Conservation (phyloP, 2,329 filamentous ascomycete genomes). For the Botrytis galanthina region DNA sequence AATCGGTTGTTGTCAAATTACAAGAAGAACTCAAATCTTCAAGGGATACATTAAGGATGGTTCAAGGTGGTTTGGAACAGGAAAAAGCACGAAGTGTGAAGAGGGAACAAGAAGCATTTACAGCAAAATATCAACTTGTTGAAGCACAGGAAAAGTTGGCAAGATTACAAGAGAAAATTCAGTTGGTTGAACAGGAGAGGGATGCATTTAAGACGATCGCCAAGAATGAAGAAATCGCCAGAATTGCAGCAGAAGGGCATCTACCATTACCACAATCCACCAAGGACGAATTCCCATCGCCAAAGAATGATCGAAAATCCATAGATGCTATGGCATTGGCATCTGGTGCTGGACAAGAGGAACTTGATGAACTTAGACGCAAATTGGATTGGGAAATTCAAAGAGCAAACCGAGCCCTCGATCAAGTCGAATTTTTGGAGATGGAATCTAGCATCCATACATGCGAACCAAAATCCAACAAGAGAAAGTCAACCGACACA, state of each 20-base stretch:
- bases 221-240: constrained; percentile 69
- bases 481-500: constrained; percentile 12
- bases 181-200: constrained; percentile 68
- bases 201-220: constrained; percentile 71
- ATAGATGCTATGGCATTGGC: constrained; percentile 51
- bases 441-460: constrained; percentile 69
- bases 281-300: constrained; percentile 60
- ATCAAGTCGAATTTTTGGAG: constrained; percentile 73
- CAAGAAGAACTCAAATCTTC: constrained; percentile 70
- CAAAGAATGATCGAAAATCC: constrained; percentile 51
- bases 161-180: constrained; percentile 60
- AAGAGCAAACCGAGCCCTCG: constrained; percentile 65
- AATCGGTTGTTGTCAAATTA: constrained; percentile 66
- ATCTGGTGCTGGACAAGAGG: constrained; percentile 50
- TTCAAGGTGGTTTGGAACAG: constrained; percentile 58
- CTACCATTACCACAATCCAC: constrained; percentile 56
- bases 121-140: constrained; percentile 63
- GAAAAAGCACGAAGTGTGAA: constrained; percentile 61
- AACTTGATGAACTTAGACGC: constrained; percentile 46
- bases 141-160: constrained; percentile 65
- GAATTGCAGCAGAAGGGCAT: constrained; percentile 68
- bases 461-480: constrained; percentile 53
- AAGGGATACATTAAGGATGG: constrained; percentile 50
- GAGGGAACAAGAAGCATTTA: constrained; percentile 68
- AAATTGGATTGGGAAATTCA: constrained; percentile 48